phyloP scores from a whole-genome alignment of 208 protist species.

The Leishmania major region DNA sequence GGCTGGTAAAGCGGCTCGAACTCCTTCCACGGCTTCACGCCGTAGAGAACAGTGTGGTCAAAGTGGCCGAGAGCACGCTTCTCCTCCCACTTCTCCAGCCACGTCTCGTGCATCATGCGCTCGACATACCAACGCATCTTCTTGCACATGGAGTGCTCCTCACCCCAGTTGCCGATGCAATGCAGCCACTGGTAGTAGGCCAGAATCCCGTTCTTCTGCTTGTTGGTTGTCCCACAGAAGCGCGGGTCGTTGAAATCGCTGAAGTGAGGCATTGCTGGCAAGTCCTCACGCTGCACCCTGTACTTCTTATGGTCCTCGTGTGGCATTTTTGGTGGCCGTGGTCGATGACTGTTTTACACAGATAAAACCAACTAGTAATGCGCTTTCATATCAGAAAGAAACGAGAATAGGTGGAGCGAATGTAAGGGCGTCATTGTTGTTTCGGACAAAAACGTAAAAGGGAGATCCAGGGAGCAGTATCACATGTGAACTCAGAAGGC shows the following conservation, averaged over 20 bases:
- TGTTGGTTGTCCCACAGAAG: slow-evolving; percentile 69
- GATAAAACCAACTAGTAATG: not conserved
- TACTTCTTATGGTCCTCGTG: slow-evolving; percentile 87
- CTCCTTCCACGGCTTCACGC: slow-evolving; percentile 88
- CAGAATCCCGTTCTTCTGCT: slow-evolving; percentile 90
- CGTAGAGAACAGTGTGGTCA: slow-evolving; percentile 87
- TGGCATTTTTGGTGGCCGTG: slow-evolving; percentile 53
- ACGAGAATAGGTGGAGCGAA: not conserved
- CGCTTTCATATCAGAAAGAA: not conserved
- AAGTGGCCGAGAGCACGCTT: slow-evolving; percentile 89
- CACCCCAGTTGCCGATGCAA: slow-evolving; percentile 92
- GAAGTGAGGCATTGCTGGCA: slow-evolving; percentile 84
- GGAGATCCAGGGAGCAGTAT: not conserved
- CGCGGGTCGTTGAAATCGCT: slow-evolving; percentile 87
- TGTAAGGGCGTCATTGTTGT: not conserved
- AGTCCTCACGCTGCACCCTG: slow-evolving; percentile 82
- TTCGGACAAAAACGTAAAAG: not conserved
- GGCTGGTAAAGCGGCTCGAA: slow-evolving; percentile 91
- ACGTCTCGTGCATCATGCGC: slow-evolving; percentile 87
- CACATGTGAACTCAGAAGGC: not conserved
- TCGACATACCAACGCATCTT: slow-evolving; percentile 93
- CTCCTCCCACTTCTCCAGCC: slow-evolving; percentile 91
- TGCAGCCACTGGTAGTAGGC: slow-evolving; percentile 92
- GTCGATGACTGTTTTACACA: not conserved
- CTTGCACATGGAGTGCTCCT: slow-evolving; percentile 92